Base-by-base conservation (phyloP, 2,329 filamentous ascomycete species). In the Orbilia javanica region DNA sequence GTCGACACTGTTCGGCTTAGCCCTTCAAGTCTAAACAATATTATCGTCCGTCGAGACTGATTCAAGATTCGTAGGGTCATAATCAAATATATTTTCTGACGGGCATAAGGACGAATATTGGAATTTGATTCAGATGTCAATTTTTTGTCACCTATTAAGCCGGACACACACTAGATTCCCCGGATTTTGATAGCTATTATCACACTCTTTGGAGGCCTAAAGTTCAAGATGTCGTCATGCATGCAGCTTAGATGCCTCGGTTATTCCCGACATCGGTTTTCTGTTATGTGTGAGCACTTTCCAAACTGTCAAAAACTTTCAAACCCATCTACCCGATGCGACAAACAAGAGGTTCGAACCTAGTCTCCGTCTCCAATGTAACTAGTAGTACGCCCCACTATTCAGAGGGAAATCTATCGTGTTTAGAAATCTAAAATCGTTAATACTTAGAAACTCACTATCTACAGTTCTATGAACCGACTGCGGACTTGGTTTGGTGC, bases 211-310 rank as follows among this genome's bases (percentile, higher is more conserved):
- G 42, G 42, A 63, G 31, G 52, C 52, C 52, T 36, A 34, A 69
- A 22, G 46, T 31, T 50, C 46, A 20, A 60, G 20, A 48, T n/a
- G 18, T 70, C 29, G 25, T 44, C 27, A 48, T 25, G 29, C 53
- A 48, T 62, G 42, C 42, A 44, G 36, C 11, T 39, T 13, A 15
- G n/a, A 34, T 52, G 57, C 60, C 60, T 69, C 65, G 68, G 68
- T 29, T 72, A 72, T 72, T 52, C 57, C 68, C 57, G 68, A 64
- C 48, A 39, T 48, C 57, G 68, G 68, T 48, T 72, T 65, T 39
- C 25, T 11, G 34, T 6, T 60, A 13, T 20, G 3, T 27, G 34
- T 20, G 20, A 42, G 18, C n/a, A 10, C 34, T 36, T 11, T 36
- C 5, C 11, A 2, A 13, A 15, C 36, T 2, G n/a, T 3, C 36